These are phyloP conservation scores for Prunus mume DNA, from an alignment of 306 rosid genomes.

Conservation along the genomic window DNA sequence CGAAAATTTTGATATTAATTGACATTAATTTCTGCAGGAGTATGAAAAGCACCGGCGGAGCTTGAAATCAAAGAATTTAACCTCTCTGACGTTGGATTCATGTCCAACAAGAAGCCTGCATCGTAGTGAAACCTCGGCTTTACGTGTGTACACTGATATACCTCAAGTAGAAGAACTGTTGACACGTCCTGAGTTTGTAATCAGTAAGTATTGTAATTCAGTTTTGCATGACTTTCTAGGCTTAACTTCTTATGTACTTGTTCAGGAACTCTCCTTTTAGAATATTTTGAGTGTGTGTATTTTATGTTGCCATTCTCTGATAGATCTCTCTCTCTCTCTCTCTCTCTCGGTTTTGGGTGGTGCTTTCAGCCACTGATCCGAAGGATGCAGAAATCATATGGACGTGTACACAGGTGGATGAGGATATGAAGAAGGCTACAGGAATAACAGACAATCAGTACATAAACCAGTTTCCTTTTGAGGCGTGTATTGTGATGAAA, in stretches of 20 bases:
- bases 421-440: constrained; percentile 68
- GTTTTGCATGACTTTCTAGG: neutral
- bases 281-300: too few relatives aligned
- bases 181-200: constrained; percentile 63
- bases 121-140: constrained; percentile 35
- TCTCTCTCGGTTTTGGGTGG: neutral
- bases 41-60: constrained; percentile 54
- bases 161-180: constrained; percentile 86
- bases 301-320: constrained; percentile 23
- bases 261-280: neutral
- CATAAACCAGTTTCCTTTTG: constrained; percentile 86
- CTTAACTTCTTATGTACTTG: constrained; percentile 1
- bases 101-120: constrained; percentile 33
- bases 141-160: constrained; percentile 75
- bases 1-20: constrained; percentile 21
- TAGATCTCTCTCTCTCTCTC: constrained; percentile 13
- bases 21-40: constrained; percentile 49
- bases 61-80: constrained; percentile 35
- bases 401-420: constrained; percentile 83
- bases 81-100: constrained; percentile 22
- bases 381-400: constrained; percentile 90
- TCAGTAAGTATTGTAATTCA: constrained; percentile 54
- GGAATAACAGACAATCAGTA: constrained; percentile 82
- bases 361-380: constrained; percentile 67
- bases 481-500: constrained; percentile 96